Conservation (phyloP, 2,329 filamentous ascomycete species). For the Cladorrhinum sp. region DNA sequence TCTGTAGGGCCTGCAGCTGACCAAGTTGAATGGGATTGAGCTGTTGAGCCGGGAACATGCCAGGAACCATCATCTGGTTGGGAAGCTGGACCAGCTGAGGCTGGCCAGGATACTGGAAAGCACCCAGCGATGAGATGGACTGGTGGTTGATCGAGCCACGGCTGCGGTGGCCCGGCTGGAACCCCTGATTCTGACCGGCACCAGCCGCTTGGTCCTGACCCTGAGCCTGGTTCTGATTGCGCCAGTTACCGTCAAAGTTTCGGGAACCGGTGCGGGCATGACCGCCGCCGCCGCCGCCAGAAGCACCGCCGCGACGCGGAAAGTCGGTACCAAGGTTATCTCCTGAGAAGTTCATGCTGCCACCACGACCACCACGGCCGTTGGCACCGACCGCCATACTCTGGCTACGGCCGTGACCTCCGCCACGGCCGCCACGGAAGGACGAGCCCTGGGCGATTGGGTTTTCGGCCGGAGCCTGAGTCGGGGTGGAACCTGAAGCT, state of each 20-base stretch:
- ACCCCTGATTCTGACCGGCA: slow-evolving; percentile 61
- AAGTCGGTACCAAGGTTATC: slow-evolving; percentile 58
- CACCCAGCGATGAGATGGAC: slow-evolving; percentile 77
- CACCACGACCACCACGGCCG: slow-evolving; percentile 68
- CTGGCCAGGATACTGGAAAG: slow-evolving; percentile 86
- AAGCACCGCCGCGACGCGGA: slow-evolving; percentile 71
- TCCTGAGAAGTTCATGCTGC: slow-evolving; percentile 50
- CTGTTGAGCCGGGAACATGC: slow-evolving; percentile 81
- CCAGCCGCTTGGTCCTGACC: slow-evolving; percentile 57
- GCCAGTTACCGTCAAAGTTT: slow-evolving; percentile 98
- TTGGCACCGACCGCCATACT: slow-evolving; percentile 78
- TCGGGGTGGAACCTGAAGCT: slow-evolving; percentile 36
- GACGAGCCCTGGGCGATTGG: slow-evolving; percentile 42
- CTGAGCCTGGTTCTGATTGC: slow-evolving; percentile 69
- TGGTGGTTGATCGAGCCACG: slow-evolving; percentile 81
- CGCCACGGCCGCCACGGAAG: slow-evolving; percentile 53
- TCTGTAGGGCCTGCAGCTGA: slow-evolving; percentile 89
- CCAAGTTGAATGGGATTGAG: slow-evolving; percentile 83
- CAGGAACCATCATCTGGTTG: slow-evolving; percentile 81
- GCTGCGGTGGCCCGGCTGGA: slow-evolving; percentile 88
- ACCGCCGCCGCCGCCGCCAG: slow-evolving; percentile 66
- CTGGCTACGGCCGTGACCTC: slow-evolving; percentile 74
- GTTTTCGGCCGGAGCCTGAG: slow-evolving; percentile 37
- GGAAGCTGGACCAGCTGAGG: slow-evolving; percentile 84
- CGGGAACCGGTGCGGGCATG: slow-evolving; percentile 81